phyloP scores from a whole-genome alignment of 164 flowering plant genomes.

The Amborella trichopoda region DNA sequence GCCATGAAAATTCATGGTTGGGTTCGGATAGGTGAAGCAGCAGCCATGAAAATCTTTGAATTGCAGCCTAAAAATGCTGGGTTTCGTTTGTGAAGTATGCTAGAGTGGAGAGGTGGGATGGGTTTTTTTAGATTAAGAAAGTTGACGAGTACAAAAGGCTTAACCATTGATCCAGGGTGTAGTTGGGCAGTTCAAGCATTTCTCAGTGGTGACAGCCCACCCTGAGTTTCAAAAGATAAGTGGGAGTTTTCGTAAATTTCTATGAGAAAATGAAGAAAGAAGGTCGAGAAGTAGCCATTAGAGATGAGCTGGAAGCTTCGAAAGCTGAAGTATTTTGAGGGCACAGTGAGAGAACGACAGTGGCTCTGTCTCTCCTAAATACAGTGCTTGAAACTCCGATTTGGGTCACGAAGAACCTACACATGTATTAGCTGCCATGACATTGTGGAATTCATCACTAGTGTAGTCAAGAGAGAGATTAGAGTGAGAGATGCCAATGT shows the following conservation, averaged over 20 bases:
- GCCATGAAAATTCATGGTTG: slow-evolving; percentile 61
- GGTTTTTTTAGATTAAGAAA: slow-evolving; percentile 54
- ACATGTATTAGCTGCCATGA: slow-evolving; percentile 63
- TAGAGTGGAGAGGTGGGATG: slow-evolving; percentile 57
- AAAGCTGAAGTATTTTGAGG: slow-evolving; percentile 84
- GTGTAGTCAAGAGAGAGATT: slow-evolving; percentile 69
- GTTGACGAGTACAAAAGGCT: slow-evolving; percentile 52
- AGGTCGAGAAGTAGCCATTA: no score
- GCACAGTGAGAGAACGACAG: slow-evolving; percentile 80
- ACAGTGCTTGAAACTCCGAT: slow-evolving; percentile 79
- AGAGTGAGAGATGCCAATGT: slow-evolving; percentile 70
- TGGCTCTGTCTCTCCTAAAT: slow-evolving; percentile 72
- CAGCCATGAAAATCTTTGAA: slow-evolving; percentile 52
- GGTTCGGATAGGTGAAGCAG: slow-evolving; percentile 66
- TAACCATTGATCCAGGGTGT: slow-evolving; percentile 74
- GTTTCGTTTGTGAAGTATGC: slow-evolving; percentile 62
- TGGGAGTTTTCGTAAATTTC: slow-evolving; percentile 46
- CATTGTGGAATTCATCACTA: slow-evolving; percentile 59
- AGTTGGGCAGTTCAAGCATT: slow-evolving; percentile 92
- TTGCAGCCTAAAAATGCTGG: slow-evolving; percentile 43
- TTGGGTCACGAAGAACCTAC: slow-evolving; percentile 78
- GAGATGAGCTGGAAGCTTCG: slow-evolving; percentile 25
- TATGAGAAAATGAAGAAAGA: slow-evolving; percentile 68
- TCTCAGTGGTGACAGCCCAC: slow-evolving; percentile 64
- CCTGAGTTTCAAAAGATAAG: slow-evolving; percentile 60